Conservation (phyloP, 1,139 yeast species). For the Hyphopichia khmerensis region DNA sequence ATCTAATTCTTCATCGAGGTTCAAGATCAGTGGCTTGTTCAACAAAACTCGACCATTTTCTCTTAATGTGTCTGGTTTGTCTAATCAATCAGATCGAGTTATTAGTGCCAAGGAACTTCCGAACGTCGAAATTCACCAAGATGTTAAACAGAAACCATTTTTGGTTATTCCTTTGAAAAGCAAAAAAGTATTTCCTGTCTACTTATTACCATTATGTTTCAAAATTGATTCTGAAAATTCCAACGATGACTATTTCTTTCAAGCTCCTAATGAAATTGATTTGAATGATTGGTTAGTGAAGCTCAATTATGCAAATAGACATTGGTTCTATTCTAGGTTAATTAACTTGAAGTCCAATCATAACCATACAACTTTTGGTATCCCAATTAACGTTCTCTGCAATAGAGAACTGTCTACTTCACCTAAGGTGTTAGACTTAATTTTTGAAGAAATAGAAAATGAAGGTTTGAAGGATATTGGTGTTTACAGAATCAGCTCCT, state of each 20-base stretch:
- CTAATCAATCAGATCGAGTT: slow-evolving; percentile 45
- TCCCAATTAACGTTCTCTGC: slow-evolving; percentile 77
- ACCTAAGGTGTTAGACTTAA: slow-evolving; percentile 65
- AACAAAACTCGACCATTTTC: slow-evolving; percentile 40
- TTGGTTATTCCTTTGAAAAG: slow-evolving; percentile 54
- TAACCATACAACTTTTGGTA: slow-evolving; percentile 70
- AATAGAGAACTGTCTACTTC: slow-evolving; percentile 60
- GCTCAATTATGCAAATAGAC: slow-evolving; percentile 49
- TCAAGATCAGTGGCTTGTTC: slow-evolving; percentile 46
- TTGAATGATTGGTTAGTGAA: slow-evolving; percentile 73
- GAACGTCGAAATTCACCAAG: slow-evolving; percentile 38
- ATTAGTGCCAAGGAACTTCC: slow-evolving; percentile 63
- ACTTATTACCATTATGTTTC: slow-evolving; percentile 54
- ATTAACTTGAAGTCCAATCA: slow-evolving; percentile 30
- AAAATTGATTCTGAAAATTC: slow-evolving; percentile 56
- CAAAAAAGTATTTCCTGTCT: slow-evolving; percentile 54
- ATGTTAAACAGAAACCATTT: slow-evolving; percentile 55
- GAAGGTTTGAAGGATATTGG: slow-evolving; percentile 92
- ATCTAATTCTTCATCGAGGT: slow-evolving; percentile 37
- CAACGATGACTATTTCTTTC: slow-evolving; percentile 62
- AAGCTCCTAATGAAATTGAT: slow-evolving; percentile 63
- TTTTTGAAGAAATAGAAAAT: slow-evolving; percentile 73
- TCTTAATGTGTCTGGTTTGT: slow-evolving; percentile 20
- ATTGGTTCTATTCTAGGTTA: slow-evolving; percentile 53
- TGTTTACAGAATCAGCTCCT: slow-evolving; percentile 87